Evolutionary conservation across 2,329 filamentous ascomycete genomes (phyloP), one percentile per base, ranked within the genome.

Genomic region (Cryphonectria carpinicola): DNA sequence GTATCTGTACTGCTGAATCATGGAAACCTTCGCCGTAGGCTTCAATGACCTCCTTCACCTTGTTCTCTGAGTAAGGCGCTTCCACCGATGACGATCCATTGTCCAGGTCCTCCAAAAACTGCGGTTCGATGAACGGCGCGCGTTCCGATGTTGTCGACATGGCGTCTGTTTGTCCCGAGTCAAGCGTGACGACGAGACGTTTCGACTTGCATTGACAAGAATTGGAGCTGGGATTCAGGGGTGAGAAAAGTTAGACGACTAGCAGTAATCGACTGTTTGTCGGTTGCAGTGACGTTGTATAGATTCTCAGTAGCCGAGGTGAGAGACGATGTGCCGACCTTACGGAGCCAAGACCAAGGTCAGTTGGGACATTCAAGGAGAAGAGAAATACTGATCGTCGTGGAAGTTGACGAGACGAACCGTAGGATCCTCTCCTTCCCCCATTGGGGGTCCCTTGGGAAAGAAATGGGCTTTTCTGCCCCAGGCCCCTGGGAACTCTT

Each of bases 61-160:
- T 41, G n/a, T 54, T 39, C 56, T 46, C 25, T 41, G 54, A 22
- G 62, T 52, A 72, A 1, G 71, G 66, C 37, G 68, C 68, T 11
- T 56, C 68, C n/a, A 72, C 39, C 58, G 60, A 58, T 46, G 52
- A n/a, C 8, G 68, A 66, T 17, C 62, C 69, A 28, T 63, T 66
- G 39, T 37, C 32, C 39, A 72, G 22, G 56, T 72, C 71, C 43
- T 71, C 71, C 11, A 72, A 62, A 63, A 72, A 72, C 49, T 67
- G 68, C 54, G 68, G 66, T 66, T 72, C 71, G 14, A 66, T 65
- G 39, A 72, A 72, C 11, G 71, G 71, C 63, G 65, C 65, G 17
- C 71, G 66, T 46, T 72, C 71, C 54, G 71, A 72, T 46, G 68
- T 52, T 60, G 66, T 65, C 49, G 71, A 72, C 71, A 72, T 72